Base-by-base conservation (phyloP, 768 basidiomycete genomes). In the Macrolepiota fuliginosa region DNA sequence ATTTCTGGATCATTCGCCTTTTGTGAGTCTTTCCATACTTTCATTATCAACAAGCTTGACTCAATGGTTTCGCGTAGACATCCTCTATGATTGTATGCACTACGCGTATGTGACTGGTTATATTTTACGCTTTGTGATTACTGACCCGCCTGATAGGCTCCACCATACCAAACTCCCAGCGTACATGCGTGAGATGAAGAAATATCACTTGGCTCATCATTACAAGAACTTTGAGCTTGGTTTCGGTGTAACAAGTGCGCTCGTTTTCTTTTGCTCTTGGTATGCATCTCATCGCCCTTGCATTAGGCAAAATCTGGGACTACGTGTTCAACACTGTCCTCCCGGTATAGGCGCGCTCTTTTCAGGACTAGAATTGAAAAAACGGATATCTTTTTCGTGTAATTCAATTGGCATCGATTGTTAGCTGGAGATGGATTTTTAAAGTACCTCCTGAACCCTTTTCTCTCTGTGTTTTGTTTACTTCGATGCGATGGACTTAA, bases 161-260 rank as follows among this genome's bases (percentile, higher is more conserved):
- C 95, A 96, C 71, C 94, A 97, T 76, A 89, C 91, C 2, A 86
- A 80, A 66, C 84, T 96, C 24, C 94, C 94, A 2, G 78, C 87
- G 37, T 97, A 98, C 76, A 73, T 98, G 76, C 83, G 82, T 61
- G 90, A 94, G 71, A 90, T 92, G 91, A 99, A 99, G 81, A 92
- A 92, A 71, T 98, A 98, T 71, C 97, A 99, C 69, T 84, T 99
- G 64, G 95, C 94, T 6, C 96, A 98, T 70, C 96, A 98, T 73
- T 97, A 96, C 81, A 97, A 97, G 77, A 96, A 97, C 79, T 96
- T 94, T 72, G 94, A 97, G 70, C 89, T 98, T 47, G 96, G 95
- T 17, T 98, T 96, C 70, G 96, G 96, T 35, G 96, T 98, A 11
- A 98, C 96, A 6, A 94, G 92, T 91, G 68, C 56, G 86, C 76